Percentiles rank a stretch among this genome's conserved stretches.
phyloP scores from a whole-genome alignment of 192 early-diverging fungal genomes.

The Kappamyces sp. region DNA sequence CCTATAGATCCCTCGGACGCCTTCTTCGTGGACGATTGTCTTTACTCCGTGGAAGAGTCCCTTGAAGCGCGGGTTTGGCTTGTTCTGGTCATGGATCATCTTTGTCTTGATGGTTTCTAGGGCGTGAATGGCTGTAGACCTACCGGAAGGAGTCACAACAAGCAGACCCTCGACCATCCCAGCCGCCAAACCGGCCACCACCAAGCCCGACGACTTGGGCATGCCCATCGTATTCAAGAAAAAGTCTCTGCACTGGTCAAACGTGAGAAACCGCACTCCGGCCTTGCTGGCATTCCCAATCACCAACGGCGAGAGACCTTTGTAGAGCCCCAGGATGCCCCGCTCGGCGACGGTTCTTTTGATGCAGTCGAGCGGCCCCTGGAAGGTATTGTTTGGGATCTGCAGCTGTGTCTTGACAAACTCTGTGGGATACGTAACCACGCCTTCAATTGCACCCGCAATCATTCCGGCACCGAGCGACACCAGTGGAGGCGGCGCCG shows the following conservation, averaged over 20 bases:
- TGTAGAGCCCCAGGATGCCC: slow-evolving; percentile 76
- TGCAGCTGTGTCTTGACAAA: slow-evolving; percentile 95
- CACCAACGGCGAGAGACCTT: slow-evolving; percentile 82
- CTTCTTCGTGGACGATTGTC: slow-evolving; percentile 63
- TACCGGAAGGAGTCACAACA: slow-evolving; percentile 73
- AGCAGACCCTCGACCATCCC: slow-evolving; percentile 82
- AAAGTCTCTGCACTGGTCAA: slow-evolving; percentile 72
- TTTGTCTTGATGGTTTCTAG: slow-evolving; percentile 98
- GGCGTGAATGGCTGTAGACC: slow-evolving; percentile 7
- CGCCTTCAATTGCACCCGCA: slow-evolving; percentile 87
- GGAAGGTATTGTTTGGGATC: slow-evolving; percentile 65
- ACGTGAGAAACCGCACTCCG: slow-evolving; percentile 86
- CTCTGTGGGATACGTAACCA: slow-evolving; percentile 91
- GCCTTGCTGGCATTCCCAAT: slow-evolving; percentile 90
- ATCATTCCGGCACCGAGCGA: slow-evolving; percentile 79
- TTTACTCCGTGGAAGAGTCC: slow-evolving; percentile 71
- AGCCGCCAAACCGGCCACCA: slow-evolving; percentile 70
- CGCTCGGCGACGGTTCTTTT: slow-evolving; percentile 62
- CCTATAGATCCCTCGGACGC: slow-evolving; percentile 78
- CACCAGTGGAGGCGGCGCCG: slow-evolving; percentile 4
- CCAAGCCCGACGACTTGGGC: slow-evolving; percentile 46
- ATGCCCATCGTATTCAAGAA: slow-evolving; percentile 70
- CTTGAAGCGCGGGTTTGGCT: slow-evolving; percentile 61
- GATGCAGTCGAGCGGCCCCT: slow-evolving; percentile 78
- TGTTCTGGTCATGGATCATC: slow-evolving; percentile 86